Base-by-base conservation (phyloP, 768 basidiomycete species). In the Suillus fuscotomentosus region DNA sequence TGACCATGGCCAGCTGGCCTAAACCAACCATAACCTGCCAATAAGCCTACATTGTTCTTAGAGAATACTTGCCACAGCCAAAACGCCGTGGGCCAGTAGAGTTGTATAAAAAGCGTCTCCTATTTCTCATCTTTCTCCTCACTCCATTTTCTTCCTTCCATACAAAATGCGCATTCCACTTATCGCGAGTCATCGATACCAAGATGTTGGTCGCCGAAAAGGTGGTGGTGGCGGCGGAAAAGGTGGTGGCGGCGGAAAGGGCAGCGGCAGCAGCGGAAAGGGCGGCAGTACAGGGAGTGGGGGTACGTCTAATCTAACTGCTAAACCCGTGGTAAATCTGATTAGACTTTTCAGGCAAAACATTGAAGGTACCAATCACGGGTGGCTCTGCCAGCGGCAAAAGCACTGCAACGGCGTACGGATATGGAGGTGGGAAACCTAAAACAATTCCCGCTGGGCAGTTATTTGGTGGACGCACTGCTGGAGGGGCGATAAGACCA, bases 401-500 rank as follows among this genome's bases (percentile, higher is more conserved):
- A 61, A 62, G 38, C 5, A 68, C 71, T 20, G 77, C 78, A 6
- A 68, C 62, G 14, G 70, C 76, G 0, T 81, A 78, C 63, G 76
- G 78, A 2, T 24, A 39, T 17, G 80, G 80, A 1, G 78, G 77
- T 1, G 75, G 79, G 31, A 65, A 27, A 3, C 11, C 63, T 1
- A 60, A 69, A 2, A 72, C 76, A 0, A 86, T 87, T 43, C 77
- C 84, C 2, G 55, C 73, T 13, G 83, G 84, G 3, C 78, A 81
- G 57, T 53, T 73, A 3, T 86, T 86, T 66, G 72, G 78, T 7
- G 84, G 84, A 2, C 78, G 88, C 6, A 68, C 66, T 1, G 76
- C 75, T 5, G 88, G 88, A n/a, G 88, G 88, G 0, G 86, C 80
- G 14, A 81, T 76, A 1, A 76, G 88, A 38, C 55, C 51, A 51